Evolutionary conservation across 768 basidiomycete species (phyloP), one percentile per base, ranked within the genome.

Genomic region (Pholiota conissans): DNA sequence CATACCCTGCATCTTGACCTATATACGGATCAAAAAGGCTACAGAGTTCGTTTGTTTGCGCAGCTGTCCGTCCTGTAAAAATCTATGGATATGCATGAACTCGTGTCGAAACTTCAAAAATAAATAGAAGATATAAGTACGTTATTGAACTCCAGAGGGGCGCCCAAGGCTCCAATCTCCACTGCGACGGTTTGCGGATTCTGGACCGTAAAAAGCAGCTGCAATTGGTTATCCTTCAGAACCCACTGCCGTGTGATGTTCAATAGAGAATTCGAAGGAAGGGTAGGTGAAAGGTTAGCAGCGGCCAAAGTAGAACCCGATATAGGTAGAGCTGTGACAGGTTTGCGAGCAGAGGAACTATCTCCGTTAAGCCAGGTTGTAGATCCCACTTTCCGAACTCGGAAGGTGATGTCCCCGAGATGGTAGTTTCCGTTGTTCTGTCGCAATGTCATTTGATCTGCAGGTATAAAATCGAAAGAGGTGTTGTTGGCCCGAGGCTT

Each of bases 1-100:
- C 81, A 61, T 77, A 84, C 11, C 82, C 82, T 14, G 81, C 83
- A 61, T 82, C 83, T 58, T 80, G 78, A 1, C 82, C 82, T 48
- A 81, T 80, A 62, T 84, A 83, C 7, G 83, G 83, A 61, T 84
- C 83, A 57, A 82, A 81, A 30, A 84, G 67, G 58, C 79, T 82
- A 68, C 82, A 84, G 5, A 76, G 60, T 27, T 74, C 69, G 68
- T 84, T 84, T 2, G 79, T 81, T 53, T 82, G 71, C 2, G 80
- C 74, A 7, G 82, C 79, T 29, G 79, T 79, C 14, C 82, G 77
- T 13, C 69, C 76, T 0, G 82, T 84, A 63, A 84, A 84, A 11
- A 84, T 84, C 83, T 84, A 40, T 13, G 45, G 46, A 16, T 6
- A 14, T 24, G 3, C 8, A 14, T 52, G 3, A 52, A 32, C 47